Base-by-base conservation (phyloP, 345 rosid species). In the Lumnitzera racemosa region DNA sequence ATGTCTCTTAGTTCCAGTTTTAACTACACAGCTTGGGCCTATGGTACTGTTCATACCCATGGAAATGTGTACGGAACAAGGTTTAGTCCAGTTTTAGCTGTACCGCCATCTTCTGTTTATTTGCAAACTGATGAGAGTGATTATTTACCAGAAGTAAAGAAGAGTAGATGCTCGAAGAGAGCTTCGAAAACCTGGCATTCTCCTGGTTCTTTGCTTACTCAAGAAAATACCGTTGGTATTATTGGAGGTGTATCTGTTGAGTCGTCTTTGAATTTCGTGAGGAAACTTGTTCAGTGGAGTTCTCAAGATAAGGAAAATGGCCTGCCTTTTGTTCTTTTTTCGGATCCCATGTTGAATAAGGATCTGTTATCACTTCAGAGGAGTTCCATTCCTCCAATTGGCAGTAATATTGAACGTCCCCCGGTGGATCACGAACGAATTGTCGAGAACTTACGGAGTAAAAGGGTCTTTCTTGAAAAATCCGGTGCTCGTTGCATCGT, bases 311-410 rank as follows among this genome's bases (percentile, higher is more conserved):
- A 75, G 66, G 60, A 72, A 66, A 67, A 74, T 76, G 53, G 74
- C 49, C 58, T 78, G 56, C 89, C 97, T 13, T 83, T 83, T 11
- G 76, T 85, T 61, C 80, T 85, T 62, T 83, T 87, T 69, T 85
- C 92, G 24, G 95, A 90, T 74, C 90, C 97, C 13, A 55, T 50
- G 12, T 72, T 87, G 65, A 81, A 59, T 65, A 75, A 76, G 70
- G 81, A 87, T 62, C 84, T 83, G 55, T 59, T 74, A 55, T 64
- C 59, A 14, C 74, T 81, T 15, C 83, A 83, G 65, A 80, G 67
- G 49, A 74, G 63, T 67, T 75, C 73, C 25, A 75, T 79, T 55
- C 74, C 85, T 61, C 75, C 68, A 52, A 64, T 71, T 13, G 58
- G 61, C 54, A 41, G 74, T 75, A 73, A 72, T 67, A 63, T 48